These are phyloP conservation scores for Fusarium sp. DNA, from an alignment of 2,329 filamentous ascomycete genomes.

Conservation along the genomic window DNA sequence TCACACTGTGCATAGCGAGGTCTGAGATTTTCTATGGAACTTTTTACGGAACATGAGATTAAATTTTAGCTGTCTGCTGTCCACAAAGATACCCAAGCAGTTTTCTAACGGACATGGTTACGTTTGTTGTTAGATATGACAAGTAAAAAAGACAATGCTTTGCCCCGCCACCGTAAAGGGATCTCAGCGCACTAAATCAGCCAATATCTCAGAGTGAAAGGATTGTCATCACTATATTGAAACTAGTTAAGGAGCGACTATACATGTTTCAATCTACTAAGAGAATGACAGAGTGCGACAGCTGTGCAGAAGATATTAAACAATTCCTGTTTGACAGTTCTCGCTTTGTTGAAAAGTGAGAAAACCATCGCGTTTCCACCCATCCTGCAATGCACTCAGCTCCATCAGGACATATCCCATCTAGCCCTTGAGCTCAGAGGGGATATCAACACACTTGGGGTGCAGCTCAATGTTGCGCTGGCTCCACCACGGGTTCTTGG, in stretches of 20 bases:
- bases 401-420: not conserved
- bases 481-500: not conserved
- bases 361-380: not conserved
- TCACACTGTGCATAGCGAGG: not conserved
- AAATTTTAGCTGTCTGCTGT: fast-evolving
- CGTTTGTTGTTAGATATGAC: no score
- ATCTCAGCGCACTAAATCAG: fast-evolving
- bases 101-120: fast-evolving
- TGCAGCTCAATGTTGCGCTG: conserved; percentile 2
- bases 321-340: not conserved
- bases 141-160: not conserved
- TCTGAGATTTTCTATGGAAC: not conserved
- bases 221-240: not conserved
- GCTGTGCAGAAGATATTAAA: not conserved
- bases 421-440: not conserved
- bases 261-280: not conserved
- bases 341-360: not conserved
- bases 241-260: not conserved
- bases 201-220: not conserved
- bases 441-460: not conserved
- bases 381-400: not conserved
- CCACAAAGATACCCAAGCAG: not conserved
- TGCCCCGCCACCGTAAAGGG: not conserved
- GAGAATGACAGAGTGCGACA: not conserved
- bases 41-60: fast-evolving